These are phyloP conservation scores for Erythrophleum ivorense DNA, from an alignment of 331 rosid genomes.

Conservation along the genomic window DNA sequence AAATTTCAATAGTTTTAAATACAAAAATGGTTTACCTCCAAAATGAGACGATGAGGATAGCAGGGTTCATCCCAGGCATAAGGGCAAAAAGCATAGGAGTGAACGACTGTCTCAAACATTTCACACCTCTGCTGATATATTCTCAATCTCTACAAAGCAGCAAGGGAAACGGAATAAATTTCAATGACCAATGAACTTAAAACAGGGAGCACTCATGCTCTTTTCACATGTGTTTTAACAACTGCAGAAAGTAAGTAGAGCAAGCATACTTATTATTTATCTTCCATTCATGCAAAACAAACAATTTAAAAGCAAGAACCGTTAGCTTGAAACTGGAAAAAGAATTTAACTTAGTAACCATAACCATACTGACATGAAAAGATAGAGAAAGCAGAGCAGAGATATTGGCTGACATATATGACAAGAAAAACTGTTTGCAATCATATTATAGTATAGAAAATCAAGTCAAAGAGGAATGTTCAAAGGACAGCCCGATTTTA, in stretches of 20 bases:
- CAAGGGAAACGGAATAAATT: constrained; percentile 31
- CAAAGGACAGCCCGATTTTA: constrained; percentile 11
- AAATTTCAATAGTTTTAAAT: constrained; percentile 8
- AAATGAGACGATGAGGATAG: constrained; percentile 84
- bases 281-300: constrained; percentile 18
- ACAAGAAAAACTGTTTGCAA: constrained; percentile 17
- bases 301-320: background rate
- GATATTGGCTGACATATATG: background rate
- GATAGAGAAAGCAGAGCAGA: constrained; percentile 12
- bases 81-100: constrained; percentile 73
- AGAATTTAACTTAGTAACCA: background rate
- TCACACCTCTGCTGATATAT: constrained; percentile 94
- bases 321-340: background rate
- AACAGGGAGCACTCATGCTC: background rate
- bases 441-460: constrained; percentile 1
- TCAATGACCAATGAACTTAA: constrained; percentile 25
- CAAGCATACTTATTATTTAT: constrained; percentile 27
- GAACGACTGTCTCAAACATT: constrained; percentile 75
- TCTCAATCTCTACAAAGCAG: constrained; percentile 73
- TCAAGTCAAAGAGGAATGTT: background rate
- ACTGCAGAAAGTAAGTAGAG: background rate
- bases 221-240: background rate
- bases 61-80: constrained; percentile 99
- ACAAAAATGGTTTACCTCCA: constrained; percentile 65
- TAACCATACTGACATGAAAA: constrained; percentile 8